These are phyloP conservation scores for Magnaporthales sp. DNA, from an alignment of 2,329 filamentous ascomycete species.

Conservation along the genomic window DNA sequence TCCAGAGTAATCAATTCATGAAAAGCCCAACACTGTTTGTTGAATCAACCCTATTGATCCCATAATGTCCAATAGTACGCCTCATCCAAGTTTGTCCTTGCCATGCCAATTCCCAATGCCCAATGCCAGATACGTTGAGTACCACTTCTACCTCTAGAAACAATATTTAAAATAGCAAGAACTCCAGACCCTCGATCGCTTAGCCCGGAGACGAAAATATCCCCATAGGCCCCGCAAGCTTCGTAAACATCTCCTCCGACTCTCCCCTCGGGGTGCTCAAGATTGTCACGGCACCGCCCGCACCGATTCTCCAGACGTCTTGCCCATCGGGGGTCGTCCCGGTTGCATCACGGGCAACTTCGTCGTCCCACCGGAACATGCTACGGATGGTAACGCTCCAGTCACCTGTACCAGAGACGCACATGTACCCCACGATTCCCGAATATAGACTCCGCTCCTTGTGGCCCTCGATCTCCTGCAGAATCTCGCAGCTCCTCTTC, in stretches of 20 bases:
- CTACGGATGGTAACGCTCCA: slow-evolving; percentile 89
- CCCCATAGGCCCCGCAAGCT: slow-evolving; percentile 51
- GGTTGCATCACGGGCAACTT: slow-evolving; percentile 28
- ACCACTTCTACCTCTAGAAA: slow-evolving; percentile 8
- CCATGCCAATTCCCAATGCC: background rate
- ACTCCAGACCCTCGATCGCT: background rate
- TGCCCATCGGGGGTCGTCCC: slow-evolving; percentile 8
- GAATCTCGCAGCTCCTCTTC: slow-evolving; percentile 79
- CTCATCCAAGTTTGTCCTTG: background rate
- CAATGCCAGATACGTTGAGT: slow-evolving; percentile 17
- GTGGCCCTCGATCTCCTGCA: slow-evolving; percentile 57
- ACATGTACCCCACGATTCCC: slow-evolving; percentile 83
- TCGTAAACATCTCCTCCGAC: slow-evolving; percentile 83
- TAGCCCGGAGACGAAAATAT: slow-evolving; percentile 29
- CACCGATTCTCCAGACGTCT: slow-evolving; percentile 75
- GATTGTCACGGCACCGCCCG: slow-evolving; percentile 82
- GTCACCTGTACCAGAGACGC: slow-evolving; percentile 75
- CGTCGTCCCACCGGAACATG: slow-evolving; percentile 64
- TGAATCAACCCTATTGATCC: background rate
- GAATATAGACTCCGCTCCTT: slow-evolving; percentile 70
- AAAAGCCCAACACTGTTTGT: slow-evolving; percentile 3
- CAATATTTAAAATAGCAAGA: background rate
- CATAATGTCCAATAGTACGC: background rate
- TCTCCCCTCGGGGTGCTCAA: slow-evolving; percentile 74
- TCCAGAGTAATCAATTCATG: background rate